Conservation (phyloP, 495 filamentous ascomycete species). For the Stereocaulon alpinum region DNA sequence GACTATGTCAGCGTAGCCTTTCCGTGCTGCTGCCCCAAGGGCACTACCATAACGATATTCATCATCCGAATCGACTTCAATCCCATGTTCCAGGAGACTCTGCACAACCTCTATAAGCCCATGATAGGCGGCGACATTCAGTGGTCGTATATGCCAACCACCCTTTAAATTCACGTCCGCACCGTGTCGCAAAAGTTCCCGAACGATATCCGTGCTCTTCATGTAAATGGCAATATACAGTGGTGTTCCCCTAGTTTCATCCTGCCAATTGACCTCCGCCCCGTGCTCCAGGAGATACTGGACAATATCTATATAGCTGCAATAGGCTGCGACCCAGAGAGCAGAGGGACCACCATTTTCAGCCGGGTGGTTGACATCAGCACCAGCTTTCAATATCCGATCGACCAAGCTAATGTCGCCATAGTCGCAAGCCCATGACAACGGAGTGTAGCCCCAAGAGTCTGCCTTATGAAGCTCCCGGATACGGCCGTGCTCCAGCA, state of each 20-base stretch:
- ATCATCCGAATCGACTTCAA: constrained; percentile 14
- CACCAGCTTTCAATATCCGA: constrained; percentile 24
- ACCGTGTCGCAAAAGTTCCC: constrained; percentile 24
- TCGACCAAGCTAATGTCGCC: constrained; percentile 17
- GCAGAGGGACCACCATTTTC: constrained; percentile 15
- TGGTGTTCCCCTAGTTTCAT: constrained; percentile 14
- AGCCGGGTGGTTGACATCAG: constrained; percentile 24
- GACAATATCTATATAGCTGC: constrained; percentile 14
- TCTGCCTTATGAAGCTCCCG: constrained; percentile 11
- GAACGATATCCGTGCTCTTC: constrained; percentile 20
- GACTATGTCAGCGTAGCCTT: constrained; percentile 12
- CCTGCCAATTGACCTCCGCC: constrained; percentile 22
- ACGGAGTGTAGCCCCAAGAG: constrained; percentile 9
- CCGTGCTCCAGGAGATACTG: constrained; percentile 24
- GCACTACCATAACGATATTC: constrained; percentile 19
- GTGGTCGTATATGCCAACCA: constrained; percentile 6
- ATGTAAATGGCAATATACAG: constrained; percentile 20
- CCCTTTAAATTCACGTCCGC: constrained; percentile 18
- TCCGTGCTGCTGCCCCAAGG: constrained; percentile 21
- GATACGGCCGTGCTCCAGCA: constrained; percentile 1
- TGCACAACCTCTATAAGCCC: constrained; percentile 10
- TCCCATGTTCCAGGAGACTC: constrained; percentile 2
- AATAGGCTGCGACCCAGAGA: constrained; percentile 18
- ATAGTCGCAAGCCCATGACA: constrained; percentile 11
- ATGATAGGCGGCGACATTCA: constrained; percentile 12